phyloP scores from a whole-genome alignment of 2,329 filamentous ascomycete genomes.

The Colletotrichum salicis region DNA sequence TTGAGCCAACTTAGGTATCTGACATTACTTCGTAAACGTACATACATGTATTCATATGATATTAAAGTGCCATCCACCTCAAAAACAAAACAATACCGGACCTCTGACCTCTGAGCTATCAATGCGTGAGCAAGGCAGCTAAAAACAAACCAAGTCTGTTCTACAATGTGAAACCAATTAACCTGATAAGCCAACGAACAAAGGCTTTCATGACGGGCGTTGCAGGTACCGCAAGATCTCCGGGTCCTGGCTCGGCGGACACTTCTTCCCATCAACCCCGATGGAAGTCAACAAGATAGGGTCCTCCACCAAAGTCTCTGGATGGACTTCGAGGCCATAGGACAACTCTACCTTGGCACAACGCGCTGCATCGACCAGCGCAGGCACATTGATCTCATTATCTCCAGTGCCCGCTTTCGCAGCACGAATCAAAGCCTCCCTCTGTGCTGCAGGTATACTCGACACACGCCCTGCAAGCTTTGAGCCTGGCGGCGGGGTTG shows the following conservation, averaged over 20 bases:
- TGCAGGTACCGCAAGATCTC: conserved; percentile 41
- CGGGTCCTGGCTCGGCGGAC: conserved; percentile 54
- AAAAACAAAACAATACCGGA: neutral
- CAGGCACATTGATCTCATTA: conserved; percentile 34
- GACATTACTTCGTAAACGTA: neutral
- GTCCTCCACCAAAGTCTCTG: conserved; percentile 52
- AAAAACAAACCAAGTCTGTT: neutral
- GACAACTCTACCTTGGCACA: conserved; percentile 22
- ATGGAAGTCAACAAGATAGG: conserved; percentile 46
- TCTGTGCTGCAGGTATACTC: conserved; percentile 39
- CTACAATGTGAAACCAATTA: neutral
- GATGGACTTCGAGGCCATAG: conserved; percentile 50
- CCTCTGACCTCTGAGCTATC: neutral
- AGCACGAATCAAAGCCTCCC: conserved; percentile 35
- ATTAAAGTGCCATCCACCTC: neutral
- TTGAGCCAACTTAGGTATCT: neutral
- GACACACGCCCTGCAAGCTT: conserved; percentile 32
- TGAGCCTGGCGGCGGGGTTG: conserved; percentile 23
- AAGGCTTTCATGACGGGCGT: neutral
- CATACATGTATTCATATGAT: neutral
- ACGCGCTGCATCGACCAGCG: conserved; percentile 30
- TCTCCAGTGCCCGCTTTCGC: conserved; percentile 19
- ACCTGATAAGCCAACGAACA: too few relatives aligned
- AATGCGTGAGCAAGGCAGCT: neutral
- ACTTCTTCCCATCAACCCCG: conserved; percentile 39